Percentiles rank a stretch among this genome's conserved stretches.
Evolutionary conservation across 1,284 basidiomycete species (phyloP).

Genomic region (Tilletia walkeri): DNA sequence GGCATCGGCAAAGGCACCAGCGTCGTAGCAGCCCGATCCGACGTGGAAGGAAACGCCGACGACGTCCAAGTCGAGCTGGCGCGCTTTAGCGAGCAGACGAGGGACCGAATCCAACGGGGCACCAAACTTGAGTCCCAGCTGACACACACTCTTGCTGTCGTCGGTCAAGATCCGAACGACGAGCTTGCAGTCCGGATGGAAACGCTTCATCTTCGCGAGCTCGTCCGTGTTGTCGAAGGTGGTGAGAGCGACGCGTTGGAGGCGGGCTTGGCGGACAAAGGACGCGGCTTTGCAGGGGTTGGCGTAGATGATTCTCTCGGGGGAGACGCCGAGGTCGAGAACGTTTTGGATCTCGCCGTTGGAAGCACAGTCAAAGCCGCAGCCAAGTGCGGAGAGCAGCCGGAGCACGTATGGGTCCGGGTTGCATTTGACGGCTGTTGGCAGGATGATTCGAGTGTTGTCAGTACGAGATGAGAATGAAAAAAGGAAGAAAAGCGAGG

Average conservation of each 20-base stretch:
- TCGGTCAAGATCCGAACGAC: constrained; percentile 94
- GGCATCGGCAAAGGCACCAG: constrained; percentile 83
- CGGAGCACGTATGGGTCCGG: constrained; percentile 91
- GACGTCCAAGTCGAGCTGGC: constrained; percentile 77
- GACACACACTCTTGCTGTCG: constrained; percentile 89
- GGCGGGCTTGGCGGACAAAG: constrained; percentile 81
- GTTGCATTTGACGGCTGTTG: constrained; percentile 88
- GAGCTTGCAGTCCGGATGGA: constrained; percentile 78
- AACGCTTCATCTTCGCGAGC: constrained; percentile 86
- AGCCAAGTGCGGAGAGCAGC: constrained; percentile 81
- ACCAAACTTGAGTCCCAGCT: constrained; percentile 95
- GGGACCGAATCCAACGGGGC: constrained; percentile 81
- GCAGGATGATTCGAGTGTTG: constrained; percentile 12
- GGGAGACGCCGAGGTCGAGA: constrained; percentile 65
- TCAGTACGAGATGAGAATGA: constrained; percentile 4
- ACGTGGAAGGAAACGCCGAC: constrained; percentile 98
- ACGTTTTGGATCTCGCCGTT: constrained; percentile 87
- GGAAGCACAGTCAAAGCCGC: constrained; percentile 98
- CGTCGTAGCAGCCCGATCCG: constrained; percentile 92
- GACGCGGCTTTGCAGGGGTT: constrained; percentile 98
- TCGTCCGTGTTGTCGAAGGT: constrained; percentile 99
- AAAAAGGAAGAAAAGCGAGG: too few species aligned
- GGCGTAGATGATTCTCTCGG: constrained; percentile 83
- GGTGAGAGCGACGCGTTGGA: constrained; percentile 80
- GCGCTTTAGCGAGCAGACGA: constrained; percentile 74